Conservation (phyloP, 306 rosid genomes). For the Canavalia gladiata region DNA sequence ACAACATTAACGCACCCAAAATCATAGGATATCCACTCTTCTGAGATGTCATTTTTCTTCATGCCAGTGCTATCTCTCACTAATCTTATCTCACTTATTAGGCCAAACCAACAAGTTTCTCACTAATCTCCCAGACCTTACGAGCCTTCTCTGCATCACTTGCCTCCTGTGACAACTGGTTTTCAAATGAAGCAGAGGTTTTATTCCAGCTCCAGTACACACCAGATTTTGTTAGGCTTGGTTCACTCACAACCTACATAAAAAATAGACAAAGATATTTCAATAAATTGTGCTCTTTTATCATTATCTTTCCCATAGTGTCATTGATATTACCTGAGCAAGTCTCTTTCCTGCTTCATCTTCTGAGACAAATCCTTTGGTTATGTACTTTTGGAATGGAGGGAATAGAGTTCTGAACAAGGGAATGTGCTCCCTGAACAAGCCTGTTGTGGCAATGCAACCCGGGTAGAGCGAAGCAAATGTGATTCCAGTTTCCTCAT, state of each 20-base stretch:
- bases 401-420: constrained; percentile 92
- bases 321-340: constrained; percentile 78
- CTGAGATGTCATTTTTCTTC: constrained; percentile 44
- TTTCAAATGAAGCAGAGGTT: constrained; percentile 90
- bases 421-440: constrained; percentile 97
- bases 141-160: constrained; percentile 90
- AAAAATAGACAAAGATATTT: constrained; percentile 21
- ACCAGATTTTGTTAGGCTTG: constrained; percentile 95
- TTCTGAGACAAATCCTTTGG: constrained; percentile 96
- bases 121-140: constrained; percentile 93
- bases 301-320: not conserved
- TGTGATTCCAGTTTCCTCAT: constrained; percentile 92
- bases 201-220: constrained; percentile 99
- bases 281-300: constrained; percentile 14
- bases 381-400: constrained; percentile 96
- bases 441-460: constrained; percentile 97
- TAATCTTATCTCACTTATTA: constrained; percentile 51
- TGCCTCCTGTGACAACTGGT: constrained; percentile 90
- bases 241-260: constrained; percentile 90
- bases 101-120: constrained; percentile 95
- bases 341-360: constrained; percentile 98
- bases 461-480: constrained; percentile 97
- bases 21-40: constrained; percentile 36
- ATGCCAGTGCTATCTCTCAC: constrained; percentile 16
- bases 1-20: constrained; percentile 43